Percentiles rank a stretch among this genome's conserved stretches.
Evolutionary conservation across 495 filamentous ascomycete species (phyloP).

Genomic region (Hyaloscypha variabilis): DNA sequence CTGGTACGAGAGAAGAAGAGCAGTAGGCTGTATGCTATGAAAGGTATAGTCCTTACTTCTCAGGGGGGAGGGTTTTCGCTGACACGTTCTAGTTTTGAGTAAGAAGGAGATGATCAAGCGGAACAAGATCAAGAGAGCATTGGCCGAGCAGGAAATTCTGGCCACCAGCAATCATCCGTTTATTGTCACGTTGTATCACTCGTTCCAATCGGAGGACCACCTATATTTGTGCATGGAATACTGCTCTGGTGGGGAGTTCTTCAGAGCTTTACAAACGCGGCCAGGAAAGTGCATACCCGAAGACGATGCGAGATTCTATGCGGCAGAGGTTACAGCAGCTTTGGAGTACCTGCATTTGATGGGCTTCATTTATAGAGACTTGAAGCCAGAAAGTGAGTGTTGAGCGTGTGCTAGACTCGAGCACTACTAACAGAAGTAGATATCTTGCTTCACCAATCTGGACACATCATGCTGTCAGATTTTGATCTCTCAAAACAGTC

Average conservation of each 20-base stretch:
- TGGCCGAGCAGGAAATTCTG: slow-evolving; percentile 97
- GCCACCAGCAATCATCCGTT: slow-evolving; percentile 99
- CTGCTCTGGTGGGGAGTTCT: slow-evolving; percentile 98
- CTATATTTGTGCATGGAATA: slow-evolving; percentile 99
- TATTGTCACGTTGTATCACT: slow-evolving; percentile 97
- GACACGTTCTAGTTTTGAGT: slow-evolving; percentile 76
- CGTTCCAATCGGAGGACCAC: slow-evolving; percentile 98
- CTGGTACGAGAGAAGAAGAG: slow-evolving; percentile 98
- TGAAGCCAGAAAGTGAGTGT: slow-evolving; percentile 93
- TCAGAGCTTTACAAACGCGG: slow-evolving; percentile 92
- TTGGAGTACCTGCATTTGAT: slow-evolving; percentile 97
- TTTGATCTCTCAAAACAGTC: slow-evolving; percentile 99
- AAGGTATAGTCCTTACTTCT: slow-evolving; percentile 59
- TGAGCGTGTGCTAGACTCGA: neutral
- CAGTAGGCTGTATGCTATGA: slow-evolving; percentile 94
- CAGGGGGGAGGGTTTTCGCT: slow-evolving; percentile 31
- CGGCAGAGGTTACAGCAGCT: slow-evolving; percentile 96
- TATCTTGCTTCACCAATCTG: slow-evolving; percentile 95
- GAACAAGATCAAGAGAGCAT: slow-evolving; percentile 98
- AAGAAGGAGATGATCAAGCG: slow-evolving; percentile 99
- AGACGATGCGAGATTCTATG: slow-evolving; percentile 96
- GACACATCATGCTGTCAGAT: slow-evolving; percentile 99
- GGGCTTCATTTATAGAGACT: slow-evolving; percentile 98
- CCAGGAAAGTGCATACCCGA: slow-evolving; percentile 96
- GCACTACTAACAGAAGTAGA: slow-evolving; percentile 53